Percentiles rank a stretch among this genome's conserved stretches.
Evolutionary conservation across 2,329 filamentous ascomycete genomes (phyloP).

Genomic region (Colletotrichum cordylinicola): DNA sequence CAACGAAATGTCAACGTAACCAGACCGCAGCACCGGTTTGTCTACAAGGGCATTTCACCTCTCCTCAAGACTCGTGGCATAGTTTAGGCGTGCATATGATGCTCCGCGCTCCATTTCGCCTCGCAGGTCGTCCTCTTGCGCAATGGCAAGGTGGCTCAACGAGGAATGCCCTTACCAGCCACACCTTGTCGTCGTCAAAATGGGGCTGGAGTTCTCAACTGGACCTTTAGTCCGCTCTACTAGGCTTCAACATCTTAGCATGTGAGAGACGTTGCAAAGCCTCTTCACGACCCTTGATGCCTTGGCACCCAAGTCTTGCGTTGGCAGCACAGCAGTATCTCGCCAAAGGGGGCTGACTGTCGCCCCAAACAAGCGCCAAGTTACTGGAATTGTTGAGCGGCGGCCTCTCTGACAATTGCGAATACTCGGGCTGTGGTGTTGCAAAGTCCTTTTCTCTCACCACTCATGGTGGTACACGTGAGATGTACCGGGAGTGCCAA

Average conservation of each 20-base stretch:
- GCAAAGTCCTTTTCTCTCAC: background rate
- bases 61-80: background rate
- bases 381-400: rapidly evolving
- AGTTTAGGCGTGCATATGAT: background rate
- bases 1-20: background rate
- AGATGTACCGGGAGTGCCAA: background rate
- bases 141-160: background rate
- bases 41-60: background rate
- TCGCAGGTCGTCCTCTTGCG: background rate
- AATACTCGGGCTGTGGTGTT: background rate
- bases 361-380: background rate
- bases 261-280: rapidly evolving
- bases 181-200: background rate
- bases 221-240: rapidly evolving
- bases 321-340: background rate
- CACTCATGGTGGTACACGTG: background rate
- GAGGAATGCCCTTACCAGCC: background rate
- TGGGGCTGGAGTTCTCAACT: background rate
- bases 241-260: background rate
- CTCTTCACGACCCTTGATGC: background rate
- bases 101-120: background rate
- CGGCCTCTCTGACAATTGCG: background rate
- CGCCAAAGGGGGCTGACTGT: background rate
- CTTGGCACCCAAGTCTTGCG: background rate
- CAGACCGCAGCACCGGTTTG: background rate